phyloP scores from a whole-genome alignment of 1,284 basidiomycete species.

The Sanghuangporus sanghuang region DNA sequence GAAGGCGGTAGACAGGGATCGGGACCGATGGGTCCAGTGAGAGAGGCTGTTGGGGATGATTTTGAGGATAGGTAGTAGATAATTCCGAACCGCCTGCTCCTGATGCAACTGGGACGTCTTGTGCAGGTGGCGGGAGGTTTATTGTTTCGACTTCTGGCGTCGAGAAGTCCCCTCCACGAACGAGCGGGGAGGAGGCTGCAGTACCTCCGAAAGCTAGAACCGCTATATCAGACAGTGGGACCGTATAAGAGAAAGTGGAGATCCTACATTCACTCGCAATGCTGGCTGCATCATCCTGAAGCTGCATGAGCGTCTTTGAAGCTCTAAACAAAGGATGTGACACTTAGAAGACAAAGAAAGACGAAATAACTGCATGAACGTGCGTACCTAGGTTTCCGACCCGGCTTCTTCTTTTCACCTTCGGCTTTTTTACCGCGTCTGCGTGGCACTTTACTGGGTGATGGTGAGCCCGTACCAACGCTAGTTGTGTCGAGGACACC shows the following conservation, averaged over 20 bases:
- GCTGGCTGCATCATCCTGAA: conserved; percentile 30
- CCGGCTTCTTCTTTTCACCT: conserved; percentile 34
- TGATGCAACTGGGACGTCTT: conserved; percentile 13
- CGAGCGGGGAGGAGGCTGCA: conserved; percentile 39
- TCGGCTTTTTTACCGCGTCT: conserved; percentile 32
- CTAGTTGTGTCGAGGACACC: conserved; percentile 24
- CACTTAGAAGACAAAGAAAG: not conserved
- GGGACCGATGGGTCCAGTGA: conserved; percentile 42
- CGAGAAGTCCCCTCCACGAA: conserved; percentile 26
- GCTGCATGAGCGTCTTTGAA: conserved; percentile 22
- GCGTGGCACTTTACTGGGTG: conserved; percentile 27
- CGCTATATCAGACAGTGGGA: conserved; percentile 3
- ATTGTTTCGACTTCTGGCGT: conserved; percentile 26
- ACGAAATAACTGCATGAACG: not conserved
- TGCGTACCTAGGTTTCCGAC: conserved; percentile 18
- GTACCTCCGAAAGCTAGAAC: conserved; percentile 35
- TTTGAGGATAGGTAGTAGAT: not conserved
- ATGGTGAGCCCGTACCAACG: conserved; percentile 10
- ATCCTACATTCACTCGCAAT: conserved; percentile 41
- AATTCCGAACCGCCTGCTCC: conserved; percentile 2
- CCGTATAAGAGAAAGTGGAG: not conserved
- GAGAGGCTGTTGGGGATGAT: conserved; percentile 33
- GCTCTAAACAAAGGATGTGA: conserved; percentile 3
- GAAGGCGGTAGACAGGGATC: conserved; percentile 67
- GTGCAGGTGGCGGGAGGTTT: conserved; percentile 9